Base-by-base conservation (phyloP, 345 rosid species). In the Brassica carinata region DNA sequence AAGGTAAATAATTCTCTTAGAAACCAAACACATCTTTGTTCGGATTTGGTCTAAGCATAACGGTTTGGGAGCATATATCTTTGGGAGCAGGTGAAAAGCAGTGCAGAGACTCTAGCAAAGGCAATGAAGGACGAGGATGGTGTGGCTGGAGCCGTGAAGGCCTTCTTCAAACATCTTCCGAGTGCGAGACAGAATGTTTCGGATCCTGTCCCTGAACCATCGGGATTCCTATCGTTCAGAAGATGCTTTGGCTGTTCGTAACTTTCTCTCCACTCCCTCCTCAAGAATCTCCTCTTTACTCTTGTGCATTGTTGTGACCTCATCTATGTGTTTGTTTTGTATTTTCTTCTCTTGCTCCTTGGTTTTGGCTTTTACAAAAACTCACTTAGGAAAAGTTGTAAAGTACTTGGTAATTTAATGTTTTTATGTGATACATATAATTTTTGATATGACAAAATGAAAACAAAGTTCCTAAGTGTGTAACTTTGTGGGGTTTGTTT, bases 71-170 rank as follows among this genome's bases (percentile, higher is more conserved):
- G n/a, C n/a, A n/a, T n/a, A n/a, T n/a, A n/a, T n/a, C n/a, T n/a
- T n/a, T 73, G 33, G 64, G 77, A 55, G 1, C 87, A 96, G 99
- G 99, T 96, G 81, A 96, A 94, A 80, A 85, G 88, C 69, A 84
- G 77, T 5, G 97, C 97, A 4, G 87, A 89, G 72, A 92, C 92
- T 71, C 91, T 93, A 61, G 96, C 98, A 18, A 84, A 90, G 74
- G 92, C 93, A 38, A 93, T 93, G 97, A 88, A 90, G 87, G 85
- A 89, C 23, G 99, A 96, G 83, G 99, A 96, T 69, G 98, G 99
- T 68, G 97, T 92, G 65, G 75, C 87, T 14, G 98, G 97, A 82
- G 99, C 98, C 6, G 98, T 96, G 55, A 90, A 85, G 74, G 97
- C 99, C 13, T 96, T 96, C 83, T 85, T 96, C 30, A 94, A 91